phyloP scores from a whole-genome alignment of 2,329 filamentous ascomycete genomes.

The Penicillium carneum region DNA sequence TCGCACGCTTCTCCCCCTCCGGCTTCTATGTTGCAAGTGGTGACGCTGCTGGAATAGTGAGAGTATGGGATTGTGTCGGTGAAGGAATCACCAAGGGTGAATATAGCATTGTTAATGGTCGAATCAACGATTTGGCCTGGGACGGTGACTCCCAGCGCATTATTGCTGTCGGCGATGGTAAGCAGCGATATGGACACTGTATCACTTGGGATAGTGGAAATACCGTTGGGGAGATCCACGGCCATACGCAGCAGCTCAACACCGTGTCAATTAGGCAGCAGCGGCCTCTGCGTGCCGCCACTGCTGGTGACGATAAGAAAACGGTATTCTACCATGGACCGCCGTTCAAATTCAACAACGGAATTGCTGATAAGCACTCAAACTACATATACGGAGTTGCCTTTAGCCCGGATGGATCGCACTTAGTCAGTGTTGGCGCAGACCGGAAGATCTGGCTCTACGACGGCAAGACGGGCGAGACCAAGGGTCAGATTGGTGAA shows the following conservation, averaged over 20 bases:
- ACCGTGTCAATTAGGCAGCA: constrained; percentile 87
- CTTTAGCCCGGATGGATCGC: constrained; percentile 86
- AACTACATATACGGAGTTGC: constrained; percentile 87
- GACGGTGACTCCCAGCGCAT: constrained; percentile 95
- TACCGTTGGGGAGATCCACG: constrained; percentile 90
- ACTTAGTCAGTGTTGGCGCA: constrained; percentile 86
- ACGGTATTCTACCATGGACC: constrained; percentile 92
- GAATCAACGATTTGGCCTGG: constrained; percentile 96
- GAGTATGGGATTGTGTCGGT: constrained; percentile 88
- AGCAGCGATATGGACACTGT: constrained; percentile 90
- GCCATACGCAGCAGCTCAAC: constrained; percentile 90
- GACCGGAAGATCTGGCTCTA: constrained; percentile 93
- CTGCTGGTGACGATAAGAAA: constrained; percentile 86
- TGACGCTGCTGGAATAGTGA: constrained; percentile 81
- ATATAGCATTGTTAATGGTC: constrained; percentile 90
- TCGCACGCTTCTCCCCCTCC: constrained; percentile 91
- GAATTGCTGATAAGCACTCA: constrained; percentile 77
- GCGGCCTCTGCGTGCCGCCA: constrained; percentile 87
- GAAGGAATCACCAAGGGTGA: constrained; percentile 91
- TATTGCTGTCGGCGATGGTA: constrained; percentile 93
- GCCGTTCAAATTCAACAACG: constrained; percentile 95
- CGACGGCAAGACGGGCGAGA: constrained; percentile 92
- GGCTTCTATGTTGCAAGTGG: constrained; percentile 95
- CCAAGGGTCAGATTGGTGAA: constrained; percentile 70
- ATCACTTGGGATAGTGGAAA: constrained; percentile 96